Base-by-base conservation (phyloP, 371 early-diverging fungal species). In the Actinomucor elegans region DNA sequence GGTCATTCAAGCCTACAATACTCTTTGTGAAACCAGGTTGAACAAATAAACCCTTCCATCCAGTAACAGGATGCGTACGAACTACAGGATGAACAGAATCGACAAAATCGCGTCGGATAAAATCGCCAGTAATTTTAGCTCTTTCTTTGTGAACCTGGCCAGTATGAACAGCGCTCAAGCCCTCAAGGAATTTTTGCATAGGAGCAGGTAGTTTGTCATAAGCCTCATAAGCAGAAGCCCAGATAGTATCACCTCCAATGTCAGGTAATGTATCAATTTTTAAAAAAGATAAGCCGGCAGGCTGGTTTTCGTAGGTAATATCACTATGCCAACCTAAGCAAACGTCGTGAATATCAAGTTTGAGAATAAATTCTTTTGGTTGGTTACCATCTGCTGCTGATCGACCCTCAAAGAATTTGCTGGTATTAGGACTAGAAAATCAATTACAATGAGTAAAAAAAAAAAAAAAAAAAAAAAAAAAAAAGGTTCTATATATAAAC, bases 41-140 rank as follows among this genome's bases (percentile, higher is more conserved):
- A 47, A 81, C 77, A 52, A 62, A 86, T 23, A 87, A 54, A 20
- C 79, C 61, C 65, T 84, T 85, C 79, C 79, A 81, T n/a, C 81
- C 79, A 20, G 87, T 85, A 26, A 87, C 77, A 29, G 87, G 87
- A 58, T 87, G 81, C 7, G 83, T 83, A 40, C 87, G 79, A 36
- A 87, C 49, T 5, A 84, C 51, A 9, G 85, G 87, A 47, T 85
- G 85, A 5, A 28, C 35, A 10, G 68, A 55, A 28, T 69, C 78
- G 35, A 71, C 71, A 34, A 66, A 48, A 23, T 74, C 68, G 34
- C 78, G 69, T 20, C 78, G 78, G 23, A 76, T 56, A 53, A 64
- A 61, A 15, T 57, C 56, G 23, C 79, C 81, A 9, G 55, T 46
- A 52, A 21, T 58, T 18, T 52, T 70, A 21, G 68, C 71, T 43